Evolutionary conservation across 202 grass and related monocot genomes (phyloP).

Genomic region (Alloteropsis angusta): DNA sequence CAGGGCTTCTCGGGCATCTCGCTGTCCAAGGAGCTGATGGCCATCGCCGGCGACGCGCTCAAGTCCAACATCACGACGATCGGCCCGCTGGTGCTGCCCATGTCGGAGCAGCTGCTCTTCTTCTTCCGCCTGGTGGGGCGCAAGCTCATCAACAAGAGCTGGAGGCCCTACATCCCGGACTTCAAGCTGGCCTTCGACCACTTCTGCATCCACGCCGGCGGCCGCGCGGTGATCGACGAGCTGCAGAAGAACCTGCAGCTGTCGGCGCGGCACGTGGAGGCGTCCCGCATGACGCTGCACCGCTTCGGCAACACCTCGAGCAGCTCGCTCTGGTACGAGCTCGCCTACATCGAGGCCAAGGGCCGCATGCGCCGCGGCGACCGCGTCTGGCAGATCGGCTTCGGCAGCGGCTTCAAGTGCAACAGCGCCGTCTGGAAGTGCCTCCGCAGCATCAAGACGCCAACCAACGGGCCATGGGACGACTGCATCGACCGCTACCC

Average conservation of each 20-base stretch:
- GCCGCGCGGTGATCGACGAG: conserved; percentile 88
- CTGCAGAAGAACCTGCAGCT: conserved; percentile 89
- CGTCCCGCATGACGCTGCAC: conserved; percentile 95
- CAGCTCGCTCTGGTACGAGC: conserved; percentile 99
- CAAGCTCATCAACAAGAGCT: conserved; percentile 57
- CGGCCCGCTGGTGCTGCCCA: conserved; percentile 81
- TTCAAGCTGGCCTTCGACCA: conserved; percentile 96
- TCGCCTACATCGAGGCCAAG: conserved; percentile 84
- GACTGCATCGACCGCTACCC: conserved; percentile 74
- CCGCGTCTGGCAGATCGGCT: conserved; percentile 85
- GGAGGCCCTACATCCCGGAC: conserved; percentile 92
- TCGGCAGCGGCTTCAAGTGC: conserved; percentile 80
- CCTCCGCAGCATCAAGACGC: conserved; percentile 45
- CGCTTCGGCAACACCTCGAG: conserved; percentile 94
- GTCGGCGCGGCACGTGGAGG: conserved; percentile 76
- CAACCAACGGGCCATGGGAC: conserved; percentile 61
- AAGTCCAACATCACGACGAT: conserved; percentile 98
- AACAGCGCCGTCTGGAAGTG: conserved; percentile 97
- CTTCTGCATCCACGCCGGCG: conserved; percentile 96
- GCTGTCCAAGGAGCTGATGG: conserved; percentile 94
- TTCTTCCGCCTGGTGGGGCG: conserved; percentile 74
- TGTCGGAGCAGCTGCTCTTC: conserved; percentile 98
- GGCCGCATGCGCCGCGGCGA: conserved; percentile 67
- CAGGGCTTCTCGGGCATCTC: conserved; percentile 82
- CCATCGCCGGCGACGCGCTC: conserved; percentile 86